Percentiles rank a stretch among this genome's conserved stretches.
Conservation (phyloP, 2,329 filamentous ascomycete species). For the Fusarium drepaniforme region DNA sequence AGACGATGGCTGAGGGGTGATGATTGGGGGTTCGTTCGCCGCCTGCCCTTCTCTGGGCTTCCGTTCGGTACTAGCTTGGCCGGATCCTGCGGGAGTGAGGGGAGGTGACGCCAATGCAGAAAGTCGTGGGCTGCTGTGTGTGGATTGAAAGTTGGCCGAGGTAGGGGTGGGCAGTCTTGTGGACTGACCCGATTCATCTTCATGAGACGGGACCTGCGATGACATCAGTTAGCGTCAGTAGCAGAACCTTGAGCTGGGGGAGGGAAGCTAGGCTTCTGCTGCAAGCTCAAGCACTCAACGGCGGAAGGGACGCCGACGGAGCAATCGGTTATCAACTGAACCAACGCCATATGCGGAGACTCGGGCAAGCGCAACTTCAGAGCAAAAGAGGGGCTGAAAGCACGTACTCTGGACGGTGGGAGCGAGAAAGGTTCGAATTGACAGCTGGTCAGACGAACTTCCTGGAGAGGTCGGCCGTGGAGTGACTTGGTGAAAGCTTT, state of each 20-base stretch:
- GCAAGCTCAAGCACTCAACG: background rate
- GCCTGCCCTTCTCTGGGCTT: conserved; percentile 52
- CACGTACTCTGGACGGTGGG: conserved; percentile 83
- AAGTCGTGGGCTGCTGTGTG: conserved; percentile 74
- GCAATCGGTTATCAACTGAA: background rate
- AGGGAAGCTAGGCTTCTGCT: background rate
- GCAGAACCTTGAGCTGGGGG: conserved; percentile 24
- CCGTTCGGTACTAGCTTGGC: conserved; percentile 50
- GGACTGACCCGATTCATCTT: conserved; percentile 70
- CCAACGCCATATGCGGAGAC: conserved; percentile 1
- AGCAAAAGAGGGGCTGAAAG: conserved; percentile 21
- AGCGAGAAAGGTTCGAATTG: conserved; percentile 92
- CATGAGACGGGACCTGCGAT: conserved; percentile 69
- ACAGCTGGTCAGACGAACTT: conserved; percentile 86
- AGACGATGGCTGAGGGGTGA: conserved; percentile 76
- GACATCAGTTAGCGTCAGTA: conserved; percentile 45
- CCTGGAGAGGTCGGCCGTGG: conserved; percentile 82
- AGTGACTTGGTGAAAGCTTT: conserved; percentile 79
- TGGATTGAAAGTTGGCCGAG: conserved; percentile 74
- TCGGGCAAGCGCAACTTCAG: conserved; percentile 9
- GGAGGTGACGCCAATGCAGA: conserved; percentile 88
- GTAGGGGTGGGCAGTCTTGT: conserved; percentile 74
- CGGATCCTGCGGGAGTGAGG: conserved; percentile 85
- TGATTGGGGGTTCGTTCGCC: conserved; percentile 59
- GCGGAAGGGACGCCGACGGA: background rate